Evolutionary conservation across 805 yeast genomes (phyloP).

Genomic region (Cyberlindnera mrakii): DNA sequence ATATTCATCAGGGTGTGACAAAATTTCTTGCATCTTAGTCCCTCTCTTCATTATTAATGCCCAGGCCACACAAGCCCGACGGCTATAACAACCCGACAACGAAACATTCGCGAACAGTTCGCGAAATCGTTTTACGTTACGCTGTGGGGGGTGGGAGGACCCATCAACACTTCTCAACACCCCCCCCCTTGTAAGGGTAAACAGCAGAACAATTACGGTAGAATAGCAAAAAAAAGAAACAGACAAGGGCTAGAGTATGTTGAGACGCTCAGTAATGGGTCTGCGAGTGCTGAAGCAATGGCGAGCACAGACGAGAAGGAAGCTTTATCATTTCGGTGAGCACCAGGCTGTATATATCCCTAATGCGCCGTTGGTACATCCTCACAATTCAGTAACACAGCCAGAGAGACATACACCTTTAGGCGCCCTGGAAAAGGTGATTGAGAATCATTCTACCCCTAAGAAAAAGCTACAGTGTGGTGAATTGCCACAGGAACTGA

Average conservation of each 20-base stretch:
- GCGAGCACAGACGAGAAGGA: conserved; percentile 4
- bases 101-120: too few species aligned
- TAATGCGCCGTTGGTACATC: conserved; percentile 2
- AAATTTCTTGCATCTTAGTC: too few species aligned
- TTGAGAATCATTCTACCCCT: not conserved
- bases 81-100: too few species aligned
- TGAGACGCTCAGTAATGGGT: conserved; percentile 7
- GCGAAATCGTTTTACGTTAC: too few species aligned
- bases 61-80: too few species aligned
- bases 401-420: not conserved
- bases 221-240: too few species aligned
- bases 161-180: too few species aligned
- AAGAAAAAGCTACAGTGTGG: not conserved
- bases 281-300: conserved; percentile 4
- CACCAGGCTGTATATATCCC: not conserved
- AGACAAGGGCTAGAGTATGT: conserved; percentile 1
- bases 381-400: not conserved
- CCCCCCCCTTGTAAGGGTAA: too few species aligned
- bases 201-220: too few species aligned
- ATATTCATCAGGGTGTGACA: too few species aligned
- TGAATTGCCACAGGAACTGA: conserved; percentile 5
- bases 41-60: too few species aligned
- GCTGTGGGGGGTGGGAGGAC: too few species aligned
- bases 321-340: conserved; percentile 11
- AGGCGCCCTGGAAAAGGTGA: not conserved